A percentile compares a stretch with the other conserved stretches of the same genome.
Conservation (phyloP, 805 yeast species). For the Barnettozyma sp. region DNA sequence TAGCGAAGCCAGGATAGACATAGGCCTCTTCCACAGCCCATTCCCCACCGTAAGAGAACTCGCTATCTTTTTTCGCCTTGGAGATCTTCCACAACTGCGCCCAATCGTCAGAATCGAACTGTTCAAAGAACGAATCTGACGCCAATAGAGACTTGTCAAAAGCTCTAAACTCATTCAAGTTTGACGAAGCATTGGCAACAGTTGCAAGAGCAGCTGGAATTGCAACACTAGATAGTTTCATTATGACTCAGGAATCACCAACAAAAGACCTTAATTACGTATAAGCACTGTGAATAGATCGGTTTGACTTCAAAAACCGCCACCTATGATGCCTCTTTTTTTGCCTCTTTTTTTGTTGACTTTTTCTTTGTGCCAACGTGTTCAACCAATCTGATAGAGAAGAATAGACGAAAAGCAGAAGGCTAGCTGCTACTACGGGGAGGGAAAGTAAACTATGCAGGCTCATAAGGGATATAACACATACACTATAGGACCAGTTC, state of each 20-base stretch:
- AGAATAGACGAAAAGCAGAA: too few relatives aligned
- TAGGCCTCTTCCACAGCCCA: constrained; percentile 68
- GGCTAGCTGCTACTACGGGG: too few relatives aligned
- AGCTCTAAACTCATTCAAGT: constrained; percentile 30
- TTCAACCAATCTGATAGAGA: too few relatives aligned
- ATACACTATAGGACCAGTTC: too few relatives aligned
- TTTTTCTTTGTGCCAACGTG: too few relatives aligned
- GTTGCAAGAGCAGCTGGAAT: constrained; percentile 21
- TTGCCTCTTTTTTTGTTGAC: too few relatives aligned
- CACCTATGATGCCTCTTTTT: too few relatives aligned
- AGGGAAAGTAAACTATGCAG: too few relatives aligned
- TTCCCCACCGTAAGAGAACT: constrained; percentile 57
- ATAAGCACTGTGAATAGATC: too few relatives aligned
- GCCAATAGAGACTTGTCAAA: constrained; percentile 31
- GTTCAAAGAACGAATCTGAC: constrained; percentile 54
- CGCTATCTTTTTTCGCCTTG: constrained; percentile 43
- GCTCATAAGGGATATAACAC: too few relatives aligned
- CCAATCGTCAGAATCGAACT: constrained; percentile 40
- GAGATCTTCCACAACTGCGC: constrained; percentile 55
- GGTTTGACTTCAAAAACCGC: too few relatives aligned
- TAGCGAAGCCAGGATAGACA: constrained; percentile 49
- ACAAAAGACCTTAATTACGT: too few relatives aligned
- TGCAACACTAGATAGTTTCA: constrained; percentile 22
- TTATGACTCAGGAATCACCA: constrained; percentile 2
- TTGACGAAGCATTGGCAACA: constrained; percentile 15